phyloP scores from a whole-genome alignment of 2,329 filamentous ascomycete genomes.

The Dactylellina leptospora region DNA sequence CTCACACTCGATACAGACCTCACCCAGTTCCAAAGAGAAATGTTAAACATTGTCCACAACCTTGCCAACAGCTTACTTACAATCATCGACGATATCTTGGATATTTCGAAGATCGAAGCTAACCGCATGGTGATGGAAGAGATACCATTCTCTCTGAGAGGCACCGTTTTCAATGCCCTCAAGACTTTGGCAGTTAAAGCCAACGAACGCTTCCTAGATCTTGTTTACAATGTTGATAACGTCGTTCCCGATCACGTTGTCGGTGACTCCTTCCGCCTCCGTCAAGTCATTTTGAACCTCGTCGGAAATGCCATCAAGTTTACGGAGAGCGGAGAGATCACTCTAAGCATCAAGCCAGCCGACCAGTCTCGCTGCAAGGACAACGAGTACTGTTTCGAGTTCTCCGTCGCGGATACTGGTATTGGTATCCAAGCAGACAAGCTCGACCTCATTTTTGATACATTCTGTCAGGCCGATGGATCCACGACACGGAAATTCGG shows the following conservation, averaged over 20 bases:
- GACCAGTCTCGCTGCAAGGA: conserved; percentile 71
- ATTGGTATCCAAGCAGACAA: conserved; percentile 97
- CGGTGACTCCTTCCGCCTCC: conserved; percentile 92
- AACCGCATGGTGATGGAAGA: conserved; percentile 98
- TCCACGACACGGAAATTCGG: conserved; percentile 93
- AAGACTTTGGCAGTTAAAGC: conserved; percentile 98
- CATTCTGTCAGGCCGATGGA: conserved; percentile 97
- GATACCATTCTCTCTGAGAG: conserved; percentile 92
- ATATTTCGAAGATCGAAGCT: conserved; percentile 85
- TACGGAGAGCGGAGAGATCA: conserved; percentile 94
- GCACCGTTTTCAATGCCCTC: conserved; percentile 94
- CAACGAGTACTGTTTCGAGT: conserved; percentile 91
- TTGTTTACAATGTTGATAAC: conserved; percentile 92
- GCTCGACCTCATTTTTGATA: conserved; percentile 96
- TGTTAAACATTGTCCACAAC: conserved; percentile 98
- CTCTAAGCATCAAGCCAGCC: conserved; percentile 83
- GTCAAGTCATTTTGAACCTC: conserved; percentile 95
- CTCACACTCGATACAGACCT: conserved; percentile 93
- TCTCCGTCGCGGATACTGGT: conserved; percentile 93
- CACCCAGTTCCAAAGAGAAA: conserved; percentile 93
- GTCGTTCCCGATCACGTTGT: conserved; percentile 94
- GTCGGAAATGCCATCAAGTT: conserved; percentile 99
- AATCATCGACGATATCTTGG: conserved; percentile 87
- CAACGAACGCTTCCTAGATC: conserved; percentile 91
- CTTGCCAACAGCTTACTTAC: conserved; percentile 94